Percentiles rank a stretch among this genome's conserved stretches.
Evolutionary conservation across 176 grass and related monocot species (phyloP).

Genomic region (Oryza nivara): DNA sequence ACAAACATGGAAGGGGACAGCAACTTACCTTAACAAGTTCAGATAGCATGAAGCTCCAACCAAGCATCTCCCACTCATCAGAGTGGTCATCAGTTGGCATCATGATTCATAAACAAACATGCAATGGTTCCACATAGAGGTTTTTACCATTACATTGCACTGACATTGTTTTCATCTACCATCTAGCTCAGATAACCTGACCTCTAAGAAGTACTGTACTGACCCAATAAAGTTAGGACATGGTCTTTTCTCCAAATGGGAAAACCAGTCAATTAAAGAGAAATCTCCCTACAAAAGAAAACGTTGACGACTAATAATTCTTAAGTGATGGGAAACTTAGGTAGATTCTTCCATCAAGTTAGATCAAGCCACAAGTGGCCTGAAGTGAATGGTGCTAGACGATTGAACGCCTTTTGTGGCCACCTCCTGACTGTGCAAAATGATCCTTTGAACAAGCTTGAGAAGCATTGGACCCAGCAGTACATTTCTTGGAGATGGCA

Average conservation of each 20-base stretch:
- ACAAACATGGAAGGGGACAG: neutral
- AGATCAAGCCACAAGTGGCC: neutral
- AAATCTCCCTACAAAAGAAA: neutral
- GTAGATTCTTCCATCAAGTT: conserved; percentile 8
- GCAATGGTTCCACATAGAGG: conserved; percentile 19
- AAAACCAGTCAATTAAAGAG: neutral
- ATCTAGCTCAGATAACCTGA: conserved; percentile 11
- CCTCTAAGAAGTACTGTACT: neutral
- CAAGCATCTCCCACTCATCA: neutral
- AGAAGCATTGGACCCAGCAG: neutral
- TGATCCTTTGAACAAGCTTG: conserved; percentile 44
- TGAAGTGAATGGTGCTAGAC: conserved; percentile 17
- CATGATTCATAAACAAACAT: conserved; percentile 24
- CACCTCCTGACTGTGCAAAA: conserved; percentile 6
- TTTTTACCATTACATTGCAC: neutral
- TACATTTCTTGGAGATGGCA: conserved; percentile 21
- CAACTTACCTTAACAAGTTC: neutral
- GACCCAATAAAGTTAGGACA: neutral
- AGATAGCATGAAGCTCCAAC: conserved; percentile 12
- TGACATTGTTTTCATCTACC: conserved; percentile 17
- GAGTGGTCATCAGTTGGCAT: conserved; percentile 9
- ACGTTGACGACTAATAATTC: neutral
- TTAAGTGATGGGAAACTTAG: neutral
- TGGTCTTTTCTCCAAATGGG: neutral
- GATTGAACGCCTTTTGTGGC: neutral